Conservation (phyloP, 2,329 filamentous ascomycete genomes). For the Aurifilum marmelostoma region DNA sequence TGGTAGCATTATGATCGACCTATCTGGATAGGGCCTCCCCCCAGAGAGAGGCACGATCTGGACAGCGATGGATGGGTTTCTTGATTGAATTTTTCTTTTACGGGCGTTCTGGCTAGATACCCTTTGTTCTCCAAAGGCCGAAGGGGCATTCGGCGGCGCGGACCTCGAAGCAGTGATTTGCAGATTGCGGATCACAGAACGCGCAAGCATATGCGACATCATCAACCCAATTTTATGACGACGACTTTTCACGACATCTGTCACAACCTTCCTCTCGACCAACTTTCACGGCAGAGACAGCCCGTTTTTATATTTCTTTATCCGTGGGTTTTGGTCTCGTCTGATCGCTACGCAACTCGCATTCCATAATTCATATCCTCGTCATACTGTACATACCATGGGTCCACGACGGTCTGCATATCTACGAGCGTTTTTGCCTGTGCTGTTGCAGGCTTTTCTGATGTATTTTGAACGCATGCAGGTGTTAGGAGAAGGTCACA, state of each 20-base stretch:
- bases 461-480: conserved; percentile 1
- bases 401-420: conserved; percentile 15
- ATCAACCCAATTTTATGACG: conserved; percentile 24
- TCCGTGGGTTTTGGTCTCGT: conserved; percentile 13
- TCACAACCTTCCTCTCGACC: conserved; percentile 25
- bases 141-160: conserved; percentile 15
- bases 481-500: conserved; percentile 23
- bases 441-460: not conserved
- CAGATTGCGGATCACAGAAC: conserved; percentile 21
- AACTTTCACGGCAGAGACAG: conserved; percentile 15
- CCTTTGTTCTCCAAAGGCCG: conserved; percentile 21
- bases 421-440: conserved; percentile 13
- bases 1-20: conserved; percentile 35
- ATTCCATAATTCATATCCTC: conserved; percentile 16
- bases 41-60: conserved; percentile 29
- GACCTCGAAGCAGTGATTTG: conserved; percentile 12
- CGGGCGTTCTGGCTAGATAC: conserved; percentile 34
- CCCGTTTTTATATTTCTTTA: conserved; percentile 15
- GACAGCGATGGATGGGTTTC: conserved; percentile 29
- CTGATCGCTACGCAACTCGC: conserved; percentile 21
- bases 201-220: conserved; percentile 20
- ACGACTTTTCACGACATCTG: conserved; percentile 27
- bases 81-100: conserved; percentile 32
- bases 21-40: conserved; percentile 40
- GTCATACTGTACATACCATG: conserved; percentile 16